A percentile compares a stretch with the other conserved stretches of the same genome.
Evolutionary conservation across 371 early-diverging fungal genomes (phyloP).

Genomic region (Blyttiomyces sp.): DNA sequence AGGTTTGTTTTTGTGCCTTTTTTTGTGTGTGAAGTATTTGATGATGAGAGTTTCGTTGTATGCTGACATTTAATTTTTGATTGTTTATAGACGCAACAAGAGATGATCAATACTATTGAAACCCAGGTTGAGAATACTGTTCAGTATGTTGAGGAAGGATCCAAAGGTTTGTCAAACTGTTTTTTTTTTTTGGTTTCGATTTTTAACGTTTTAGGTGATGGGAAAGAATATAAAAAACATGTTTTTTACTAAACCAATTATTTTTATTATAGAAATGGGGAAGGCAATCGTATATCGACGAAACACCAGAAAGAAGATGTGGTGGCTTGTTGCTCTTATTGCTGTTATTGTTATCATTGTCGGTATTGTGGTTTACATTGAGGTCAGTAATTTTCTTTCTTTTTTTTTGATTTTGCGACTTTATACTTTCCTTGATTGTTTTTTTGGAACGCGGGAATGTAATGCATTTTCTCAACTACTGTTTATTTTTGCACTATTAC

Average conservation of each 20-base stretch:
- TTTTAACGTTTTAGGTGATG: no score
- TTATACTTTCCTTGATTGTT: no score
- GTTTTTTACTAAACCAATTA: background rate
- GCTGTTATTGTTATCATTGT: conserved; percentile 18
- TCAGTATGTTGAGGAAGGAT: conserved; percentile 28
- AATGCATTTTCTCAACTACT: no score
- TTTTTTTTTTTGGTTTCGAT: no score
- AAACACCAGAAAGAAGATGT: conserved; percentile 30
- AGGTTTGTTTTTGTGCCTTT: conserved; percentile 28
- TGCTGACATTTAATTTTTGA: background rate
- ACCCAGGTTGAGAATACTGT: conserved; percentile 32
- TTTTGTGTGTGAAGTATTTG: background rate
- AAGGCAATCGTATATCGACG: conserved; percentile 25
- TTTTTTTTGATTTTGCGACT: no score
- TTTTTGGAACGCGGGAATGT: no score
- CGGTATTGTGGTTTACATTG: conserved; percentile 20
- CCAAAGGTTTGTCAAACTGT: conserved; percentile 13
- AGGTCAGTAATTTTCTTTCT: conserved; percentile 11
- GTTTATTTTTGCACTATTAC: no score
- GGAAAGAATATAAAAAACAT: no score
- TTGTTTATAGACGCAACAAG: conserved; percentile 40
- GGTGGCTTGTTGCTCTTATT: conserved; percentile 24
- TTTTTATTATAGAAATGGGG: conserved; percentile 15
- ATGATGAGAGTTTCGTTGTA: background rate
- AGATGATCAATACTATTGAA: conserved; percentile 33